Conservation (phyloP, 345 rosid species). For the Erysimum cheiranthoides region DNA sequence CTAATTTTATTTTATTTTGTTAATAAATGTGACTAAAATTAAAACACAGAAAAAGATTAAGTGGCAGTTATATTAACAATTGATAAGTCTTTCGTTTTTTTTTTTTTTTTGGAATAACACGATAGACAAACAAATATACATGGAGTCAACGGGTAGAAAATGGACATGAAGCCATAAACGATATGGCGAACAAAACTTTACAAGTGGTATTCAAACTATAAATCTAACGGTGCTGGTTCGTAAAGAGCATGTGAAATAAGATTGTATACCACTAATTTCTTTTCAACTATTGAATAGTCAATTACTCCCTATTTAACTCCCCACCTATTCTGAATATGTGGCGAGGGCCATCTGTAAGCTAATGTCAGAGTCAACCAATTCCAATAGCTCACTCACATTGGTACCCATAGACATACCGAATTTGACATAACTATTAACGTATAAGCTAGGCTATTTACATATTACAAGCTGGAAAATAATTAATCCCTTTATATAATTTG, state of each 20-base stretch:
- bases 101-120: too few relatives aligned
- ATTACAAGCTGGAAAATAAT: conserved; percentile 3
- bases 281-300: conserved; percentile 24
- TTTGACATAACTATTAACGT: not conserved
- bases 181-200: not conserved
- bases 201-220: not conserved
- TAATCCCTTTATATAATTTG: not conserved
- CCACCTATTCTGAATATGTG: conserved; percentile 20
- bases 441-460: not conserved
- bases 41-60: too few relatives aligned
- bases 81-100: too few relatives aligned
- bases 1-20: too few relatives aligned
- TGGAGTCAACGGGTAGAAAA: not conserved
- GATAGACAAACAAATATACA: too few relatives aligned
- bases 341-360: conserved; percentile 7
- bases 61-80: too few relatives aligned
- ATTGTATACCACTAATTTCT: not conserved
- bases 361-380: conserved; percentile 31
- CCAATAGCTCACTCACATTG: not conserved
- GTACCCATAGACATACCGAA: conserved; percentile 3
- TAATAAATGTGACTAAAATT: too few relatives aligned
- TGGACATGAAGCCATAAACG: not conserved
- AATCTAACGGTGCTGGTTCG: not conserved
- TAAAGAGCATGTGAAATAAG: not conserved
- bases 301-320: conserved; percentile 2